These are phyloP conservation scores for carrot (Daucus carota) DNA, from an alignment of 129 eudicot species.

Conservation along the genomic window DH1_v3.0 NC_030387.2:25330501-25331000, in stretches of 20 bases:
- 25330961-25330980: not conserved
- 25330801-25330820: not conserved
- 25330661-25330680: not conserved
- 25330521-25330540: constrained; percentile 64
- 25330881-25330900: not conserved
- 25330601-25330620: not conserved
- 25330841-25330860: not conserved
- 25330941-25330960: not conserved
- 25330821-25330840: not conserved
- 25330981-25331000: not conserved
- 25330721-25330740: not conserved
- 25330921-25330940: no score
- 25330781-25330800: not conserved
- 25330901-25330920: not conserved
- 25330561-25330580: not conserved
- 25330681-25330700: no score
- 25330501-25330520: constrained; percentile 75
- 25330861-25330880: not conserved
- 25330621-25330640: not conserved
- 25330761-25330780: not conserved
- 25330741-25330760: not conserved
- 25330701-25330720: not conserved
- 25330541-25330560: constrained; percentile 37
- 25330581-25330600: not conserved
- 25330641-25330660: not conserved